Conservation (phyloP, 1,139 yeast genomes). For the Debaryomyces coudertii region DNA sequence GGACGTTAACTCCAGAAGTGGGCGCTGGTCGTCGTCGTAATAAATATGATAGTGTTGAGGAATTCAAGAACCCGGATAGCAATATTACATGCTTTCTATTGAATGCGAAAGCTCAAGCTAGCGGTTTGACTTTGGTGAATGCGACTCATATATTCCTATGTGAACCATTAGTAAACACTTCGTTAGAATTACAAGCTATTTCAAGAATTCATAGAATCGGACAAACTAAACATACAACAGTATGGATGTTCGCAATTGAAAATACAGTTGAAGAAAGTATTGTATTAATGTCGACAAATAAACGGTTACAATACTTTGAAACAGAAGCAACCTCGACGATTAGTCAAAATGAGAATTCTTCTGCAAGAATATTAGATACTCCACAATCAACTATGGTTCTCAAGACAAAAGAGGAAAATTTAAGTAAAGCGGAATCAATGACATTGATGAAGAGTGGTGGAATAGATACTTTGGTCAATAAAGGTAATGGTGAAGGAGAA, state of each 20-base stretch:
- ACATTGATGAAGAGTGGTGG: conserved; percentile 43
- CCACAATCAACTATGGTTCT: conserved; percentile 7
- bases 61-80: conserved; percentile 61
- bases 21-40: conserved; percentile 33
- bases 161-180: conserved; percentile 89
- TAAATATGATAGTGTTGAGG: conserved; percentile 52
- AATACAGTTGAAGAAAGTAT: conserved; percentile 92
- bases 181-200: conserved; percentile 87
- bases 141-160: conserved; percentile 89
- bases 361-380: neutral
- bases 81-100: conserved; percentile 78
- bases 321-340: conserved; percentile 6
- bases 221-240: conserved; percentile 75
- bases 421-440: conserved; percentile 40
- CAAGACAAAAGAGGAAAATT: conserved; percentile 24
- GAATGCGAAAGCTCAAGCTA: conserved; percentile 84
- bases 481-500: conserved; percentile 54
- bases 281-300: conserved; percentile 57
- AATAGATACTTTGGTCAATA: conserved; percentile 44
- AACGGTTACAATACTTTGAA: conserved; percentile 44
- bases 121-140: conserved; percentile 87
- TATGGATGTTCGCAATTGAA: conserved; percentile 87
- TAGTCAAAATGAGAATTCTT: neutral
- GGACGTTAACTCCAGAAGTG: conserved; percentile 38
- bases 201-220: conserved; percentile 93